phyloP scores from a whole-genome alignment of 495 filamentous ascomycete species.

The Xylaria grammica region DNA sequence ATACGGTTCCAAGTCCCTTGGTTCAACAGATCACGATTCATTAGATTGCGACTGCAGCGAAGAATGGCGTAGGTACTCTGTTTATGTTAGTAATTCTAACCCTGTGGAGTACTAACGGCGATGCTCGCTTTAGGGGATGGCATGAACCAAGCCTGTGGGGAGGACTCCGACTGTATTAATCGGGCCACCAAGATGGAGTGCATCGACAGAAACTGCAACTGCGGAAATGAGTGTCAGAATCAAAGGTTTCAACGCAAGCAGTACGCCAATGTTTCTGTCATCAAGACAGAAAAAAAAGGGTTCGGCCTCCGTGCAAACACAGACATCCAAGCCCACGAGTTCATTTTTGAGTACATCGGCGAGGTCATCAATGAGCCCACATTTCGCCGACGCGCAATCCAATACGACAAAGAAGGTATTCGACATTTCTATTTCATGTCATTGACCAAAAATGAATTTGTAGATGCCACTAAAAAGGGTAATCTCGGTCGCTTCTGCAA shows the following conservation, averaged over 20 bases:
- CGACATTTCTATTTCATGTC: conserved; percentile 99
- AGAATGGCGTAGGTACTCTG: conserved; percentile 84
- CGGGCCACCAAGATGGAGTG: conserved; percentile 98
- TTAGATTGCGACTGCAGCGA: conserved; percentile 95
- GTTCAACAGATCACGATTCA: conserved; percentile 84
- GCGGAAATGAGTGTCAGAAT: conserved; percentile 87
- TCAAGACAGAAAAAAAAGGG: conserved; percentile 97
- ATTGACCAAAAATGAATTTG: conserved; percentile 92
- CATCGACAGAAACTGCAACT: conserved; percentile 79
- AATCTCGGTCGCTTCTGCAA: conserved; percentile 98
- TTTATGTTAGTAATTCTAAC: conserved; percentile 25
- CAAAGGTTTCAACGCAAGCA: conserved; percentile 91
- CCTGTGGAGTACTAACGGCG: conserved; percentile 31
- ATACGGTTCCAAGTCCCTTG: conserved; percentile 88
- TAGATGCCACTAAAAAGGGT: conserved; percentile 96
- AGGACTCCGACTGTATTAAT: conserved; percentile 99
- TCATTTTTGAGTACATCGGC: conserved; percentile 98
- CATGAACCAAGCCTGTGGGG: conserved; percentile 86
- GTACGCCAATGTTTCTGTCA: conserved; percentile 90
- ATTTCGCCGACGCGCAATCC: conserved; percentile 85
- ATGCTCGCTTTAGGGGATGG: conserved; percentile 60
- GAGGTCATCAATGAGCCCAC: conserved; percentile 93
- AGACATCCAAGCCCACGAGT: conserved; percentile 78
- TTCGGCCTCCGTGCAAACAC: conserved; percentile 85
- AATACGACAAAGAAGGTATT: conserved; percentile 94